Conservation (phyloP, 805 yeast species). For the Candida boidinii region DNA sequence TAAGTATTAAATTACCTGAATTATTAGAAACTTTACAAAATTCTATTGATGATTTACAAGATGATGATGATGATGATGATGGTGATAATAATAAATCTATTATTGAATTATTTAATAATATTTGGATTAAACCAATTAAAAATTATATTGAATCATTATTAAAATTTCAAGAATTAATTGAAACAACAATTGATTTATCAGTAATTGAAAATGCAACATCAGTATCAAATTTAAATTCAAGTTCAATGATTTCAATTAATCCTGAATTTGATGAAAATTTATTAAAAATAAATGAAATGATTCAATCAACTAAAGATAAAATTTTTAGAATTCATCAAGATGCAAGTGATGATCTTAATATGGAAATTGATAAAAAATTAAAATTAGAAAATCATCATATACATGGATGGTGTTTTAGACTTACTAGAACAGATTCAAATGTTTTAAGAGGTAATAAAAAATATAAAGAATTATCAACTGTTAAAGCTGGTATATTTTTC, state of each 20-base stretch:
- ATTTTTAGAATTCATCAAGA: constrained; percentile 54
- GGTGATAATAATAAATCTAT: constrained; percentile 13
- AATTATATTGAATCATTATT: constrained; percentile 41
- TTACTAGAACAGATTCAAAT: constrained; percentile 84
- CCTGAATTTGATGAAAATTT: constrained; percentile 85
- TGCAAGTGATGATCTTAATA: constrained; percentile 64
- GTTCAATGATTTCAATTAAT: constrained; percentile 55
- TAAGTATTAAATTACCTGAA: constrained; percentile 64
- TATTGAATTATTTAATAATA: constrained; percentile 30
- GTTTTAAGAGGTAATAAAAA: constrained; percentile 56
- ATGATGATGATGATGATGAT: constrained; percentile 7
- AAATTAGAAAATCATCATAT: constrained; percentile 81
- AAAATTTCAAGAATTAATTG: constrained; percentile 79
- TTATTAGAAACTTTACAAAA: constrained; percentile 43
- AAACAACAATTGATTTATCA: constrained; percentile 82
- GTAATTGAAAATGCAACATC: constrained; percentile 73
- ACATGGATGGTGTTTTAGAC: constrained; percentile 92
- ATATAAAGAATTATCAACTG: constrained; percentile 78
- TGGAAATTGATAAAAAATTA: constrained; percentile 82
- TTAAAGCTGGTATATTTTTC: constrained; percentile 92
- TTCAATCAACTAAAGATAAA: constrained; percentile 44
- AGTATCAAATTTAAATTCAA: constrained; percentile 15
- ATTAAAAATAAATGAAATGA: constrained; percentile 45
- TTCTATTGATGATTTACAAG: constrained; percentile 28
- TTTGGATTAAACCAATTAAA: constrained; percentile 54